Base-by-base conservation (phyloP, 805 yeast species). In the Komagataella phaffii region DNA sequence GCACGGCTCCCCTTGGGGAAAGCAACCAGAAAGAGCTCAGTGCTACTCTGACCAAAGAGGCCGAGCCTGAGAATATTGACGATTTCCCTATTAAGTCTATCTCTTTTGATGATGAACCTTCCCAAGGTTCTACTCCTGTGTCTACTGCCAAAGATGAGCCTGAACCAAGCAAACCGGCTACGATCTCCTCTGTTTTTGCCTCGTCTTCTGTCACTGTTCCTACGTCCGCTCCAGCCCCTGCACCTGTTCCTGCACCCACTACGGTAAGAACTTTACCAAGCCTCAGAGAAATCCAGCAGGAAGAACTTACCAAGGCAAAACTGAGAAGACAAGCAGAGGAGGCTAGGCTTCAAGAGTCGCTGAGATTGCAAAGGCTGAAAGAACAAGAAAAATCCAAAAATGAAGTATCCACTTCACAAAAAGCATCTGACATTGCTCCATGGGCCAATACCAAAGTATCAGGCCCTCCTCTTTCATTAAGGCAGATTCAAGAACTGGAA, bases 401-500 rank as follows among this genome's bases (percentile, higher is more conserved):
- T 23, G 48, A 45, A 17, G 51, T 58, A 10, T 40, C 52, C 3
- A 55, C 46, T 30, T 58, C 64, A 17, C 57, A 53, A 48, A 30
- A 30, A 30, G 12, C n/a, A 10, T 30, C 40, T 30, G 40, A 30
- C n/a, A 60, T 71, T 30, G 83, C 83, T 4, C 83, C 83, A 47
- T 79, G 83, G 83, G 82, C 82, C n/a, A 54, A 60, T 1, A 58
- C 61, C 19, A 53, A 61, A 23, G 55, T 59, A 5, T 54, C 59
- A 3, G 53, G 51, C 17, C 79, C 80, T 10, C 60, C 65, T n/a
- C 53, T 76, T 51, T 65, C 81, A 0, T 65, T 79, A 57, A 70
- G 72, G 50, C 77, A 79, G 61, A 76, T 78, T 52, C 82, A 77
- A 44, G 52, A 62, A 53, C 56, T 66, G 50, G 64, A 68, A 52